phyloP scores from a whole-genome alignment of 1,284 basidiomycete genomes.

The Trichosporon asahii region DNA sequence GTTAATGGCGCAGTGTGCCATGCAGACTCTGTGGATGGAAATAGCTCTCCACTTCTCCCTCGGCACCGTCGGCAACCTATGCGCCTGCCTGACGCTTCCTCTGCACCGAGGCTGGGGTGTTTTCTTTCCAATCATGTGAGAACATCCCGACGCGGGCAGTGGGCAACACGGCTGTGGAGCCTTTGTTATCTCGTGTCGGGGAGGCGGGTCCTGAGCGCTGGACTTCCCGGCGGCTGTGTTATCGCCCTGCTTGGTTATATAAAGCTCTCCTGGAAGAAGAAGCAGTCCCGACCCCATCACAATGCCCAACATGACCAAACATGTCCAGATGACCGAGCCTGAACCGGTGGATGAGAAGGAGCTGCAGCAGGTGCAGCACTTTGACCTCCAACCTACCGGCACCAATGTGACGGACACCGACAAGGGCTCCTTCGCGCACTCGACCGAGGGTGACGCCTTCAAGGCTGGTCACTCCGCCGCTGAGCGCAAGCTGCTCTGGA shows the following conservation, averaged over 20 bases:
- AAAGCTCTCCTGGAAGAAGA: background rate
- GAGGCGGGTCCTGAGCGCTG: background rate
- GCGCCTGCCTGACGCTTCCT: background rate
- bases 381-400: constrained; percentile 6
- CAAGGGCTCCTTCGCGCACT: constrained; percentile 36
- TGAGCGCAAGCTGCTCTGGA: constrained; percentile 43
- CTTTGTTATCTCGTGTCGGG: background rate
- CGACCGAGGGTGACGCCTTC: constrained; percentile 34
- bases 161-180: background rate
- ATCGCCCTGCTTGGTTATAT: background rate
- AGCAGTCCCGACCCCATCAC: background rate
- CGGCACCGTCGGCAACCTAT: background rate
- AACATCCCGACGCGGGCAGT: background rate
- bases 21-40: background rate
- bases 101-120: too few species aligned
- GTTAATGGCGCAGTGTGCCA: background rate
- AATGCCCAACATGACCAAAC: constrained; percentile 3
- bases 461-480: constrained; percentile 30
- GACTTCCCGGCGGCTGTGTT: background rate
- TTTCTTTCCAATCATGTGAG: background rate
- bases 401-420: constrained; percentile 31
- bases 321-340: constrained; percentile 13
- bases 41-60: background rate
- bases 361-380: constrained; percentile 3
- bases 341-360: constrained; percentile 10